phyloP scores from a whole-genome alignment of 1,284 basidiomycete genomes.

The Marasmius tenuissimus region DNA sequence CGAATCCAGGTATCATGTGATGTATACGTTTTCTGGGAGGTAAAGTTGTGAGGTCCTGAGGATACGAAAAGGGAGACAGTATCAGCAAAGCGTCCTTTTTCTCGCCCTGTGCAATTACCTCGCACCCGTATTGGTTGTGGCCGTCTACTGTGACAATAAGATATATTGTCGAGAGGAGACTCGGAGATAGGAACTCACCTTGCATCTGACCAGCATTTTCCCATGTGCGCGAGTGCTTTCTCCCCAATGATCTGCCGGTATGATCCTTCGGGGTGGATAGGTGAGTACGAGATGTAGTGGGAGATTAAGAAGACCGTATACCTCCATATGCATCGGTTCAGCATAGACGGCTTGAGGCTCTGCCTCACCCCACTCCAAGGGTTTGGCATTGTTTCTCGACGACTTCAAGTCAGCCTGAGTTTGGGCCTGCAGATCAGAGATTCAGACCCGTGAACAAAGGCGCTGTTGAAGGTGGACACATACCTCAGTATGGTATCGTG shows the following conservation, averaged over 20 bases:
- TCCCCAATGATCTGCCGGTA: conserved; percentile 36
- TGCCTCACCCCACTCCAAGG: conserved; percentile 51
- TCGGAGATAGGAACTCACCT: conserved; percentile 25
- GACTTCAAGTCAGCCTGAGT: conserved; percentile 36
- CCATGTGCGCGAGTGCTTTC: conserved; percentile 62
- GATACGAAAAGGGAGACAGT: conserved; percentile 14
- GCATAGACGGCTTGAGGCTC: conserved; percentile 49
- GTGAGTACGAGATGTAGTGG: conserved; percentile 3
- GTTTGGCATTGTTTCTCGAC: conserved; percentile 39
- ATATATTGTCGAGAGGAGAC: conserved; percentile 3
- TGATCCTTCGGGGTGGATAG: conserved; percentile 36
- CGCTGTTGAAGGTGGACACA: not conserved
- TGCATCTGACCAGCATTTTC: conserved; percentile 49
- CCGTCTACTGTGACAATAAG: conserved; percentile 26
- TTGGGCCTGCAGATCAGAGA: conserved; percentile 19
- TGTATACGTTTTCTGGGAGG: conserved; percentile 61
- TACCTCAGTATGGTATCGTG: conserved; percentile 42
- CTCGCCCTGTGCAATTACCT: conserved; percentile 33
- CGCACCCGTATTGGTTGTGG: conserved; percentile 38
- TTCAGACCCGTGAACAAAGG: conserved; percentile 1
- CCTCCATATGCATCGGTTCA: conserved; percentile 48
- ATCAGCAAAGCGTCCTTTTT: conserved; percentile 18
- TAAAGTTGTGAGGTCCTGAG: conserved; percentile 48
- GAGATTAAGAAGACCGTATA: conserved; percentile 31
- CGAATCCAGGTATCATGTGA: conserved; percentile 57